phyloP scores from a whole-genome alignment of 768 basidiomycete species.

The Melanogaster broomeanus region DNA sequence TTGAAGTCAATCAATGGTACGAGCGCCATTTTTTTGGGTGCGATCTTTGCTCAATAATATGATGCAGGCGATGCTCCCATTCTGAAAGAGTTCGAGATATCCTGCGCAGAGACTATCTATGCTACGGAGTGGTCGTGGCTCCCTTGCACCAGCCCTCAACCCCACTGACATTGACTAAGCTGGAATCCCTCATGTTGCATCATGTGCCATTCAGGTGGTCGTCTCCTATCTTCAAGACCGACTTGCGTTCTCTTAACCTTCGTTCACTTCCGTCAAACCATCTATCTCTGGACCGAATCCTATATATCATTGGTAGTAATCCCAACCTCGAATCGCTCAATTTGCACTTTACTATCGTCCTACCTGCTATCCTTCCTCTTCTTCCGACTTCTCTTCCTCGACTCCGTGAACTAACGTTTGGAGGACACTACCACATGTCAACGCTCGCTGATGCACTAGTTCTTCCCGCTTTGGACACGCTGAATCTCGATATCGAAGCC shows the following conservation, averaged over 20 bases:
- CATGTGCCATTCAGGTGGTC: slow-evolving; percentile 79
- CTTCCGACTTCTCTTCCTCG: slow-evolving; percentile 51
- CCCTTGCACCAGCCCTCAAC: slow-evolving; percentile 48
- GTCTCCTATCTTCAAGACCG: slow-evolving; percentile 66
- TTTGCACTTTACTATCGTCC: slow-evolving; percentile 62
- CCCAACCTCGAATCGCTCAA: slow-evolving; percentile 55
- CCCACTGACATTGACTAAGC: slow-evolving; percentile 42
- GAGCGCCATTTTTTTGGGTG: slow-evolving; percentile 19
- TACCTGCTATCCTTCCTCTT: slow-evolving; percentile 65
- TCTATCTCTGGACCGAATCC: slow-evolving; percentile 66
- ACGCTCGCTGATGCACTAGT: slow-evolving; percentile 62
- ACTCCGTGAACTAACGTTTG: slow-evolving; percentile 56
- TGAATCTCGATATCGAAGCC: slow-evolving; percentile 70
- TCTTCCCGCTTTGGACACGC: slow-evolving; percentile 56
- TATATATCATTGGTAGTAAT: slow-evolving; percentile 64
- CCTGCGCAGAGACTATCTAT: slow-evolving; percentile 64
- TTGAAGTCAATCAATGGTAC: slow-evolving; percentile 72
- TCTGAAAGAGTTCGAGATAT: slow-evolving; percentile 76
- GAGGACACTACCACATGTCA: slow-evolving; percentile 67
- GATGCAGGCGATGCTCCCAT: slow-evolving; percentile 68
- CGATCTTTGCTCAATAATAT: slow-evolving; percentile 2
- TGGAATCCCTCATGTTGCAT: slow-evolving; percentile 63
- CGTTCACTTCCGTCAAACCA: slow-evolving; percentile 65
- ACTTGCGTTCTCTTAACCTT: slow-evolving; percentile 59
- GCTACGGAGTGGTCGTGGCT: slow-evolving; percentile 74